Evolutionary conservation across 169 alveolate species (phyloP), one percentile per base, ranked within the genome.

Genomic region (Plasmodium blacklocki): DNA sequence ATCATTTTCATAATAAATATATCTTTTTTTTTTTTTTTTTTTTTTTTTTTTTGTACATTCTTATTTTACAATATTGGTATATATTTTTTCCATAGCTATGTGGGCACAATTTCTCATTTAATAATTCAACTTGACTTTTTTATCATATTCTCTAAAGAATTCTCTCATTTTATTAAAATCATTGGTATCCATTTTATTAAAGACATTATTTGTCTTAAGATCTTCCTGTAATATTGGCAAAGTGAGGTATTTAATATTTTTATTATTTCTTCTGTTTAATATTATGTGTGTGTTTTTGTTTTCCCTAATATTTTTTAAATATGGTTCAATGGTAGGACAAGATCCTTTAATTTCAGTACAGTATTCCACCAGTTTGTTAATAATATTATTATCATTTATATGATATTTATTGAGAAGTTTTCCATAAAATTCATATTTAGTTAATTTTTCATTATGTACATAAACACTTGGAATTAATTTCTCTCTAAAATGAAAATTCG

Each of bases 361-460:
- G 29, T 52, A 49, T 64, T 64, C 89, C 78, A 78, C 54, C 26
- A 78, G 67, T 15, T 39, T 78, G 78, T 78, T 78, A n/a, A 64
- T 78, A 63, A 78, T 78, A 26, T 67, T 64, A 58, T 60, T 78
- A 64, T 78, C 76, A 64, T 78, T 78, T 78, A 78, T 78, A 71
- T 78, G 76, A 59, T 78, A 78, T 56, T 78, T 78, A 66, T 78
- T 78, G 18, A 78, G 47, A 70, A 78, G 67, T 29, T 59, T 63
- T 45, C 76, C 89, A 78, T 78, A 78, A 59, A 78, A 78, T 78
- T 78, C 89, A 50, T 78, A 64, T 71, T 78, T 78, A 11, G 89
- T 49, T 50, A 78, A 45, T 39, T 78, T 23, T 2, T 78, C 89
- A 59, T 78, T 45, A 78, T 43, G 89, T 63, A 78, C 66, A 64